A percentile compares a stretch with the other conserved stretches of the same genome.
These are phyloP conservation scores for Phaseolus lunatus DNA, from an alignment of 306 rosid genomes.

Conservation along the genomic window DNA sequence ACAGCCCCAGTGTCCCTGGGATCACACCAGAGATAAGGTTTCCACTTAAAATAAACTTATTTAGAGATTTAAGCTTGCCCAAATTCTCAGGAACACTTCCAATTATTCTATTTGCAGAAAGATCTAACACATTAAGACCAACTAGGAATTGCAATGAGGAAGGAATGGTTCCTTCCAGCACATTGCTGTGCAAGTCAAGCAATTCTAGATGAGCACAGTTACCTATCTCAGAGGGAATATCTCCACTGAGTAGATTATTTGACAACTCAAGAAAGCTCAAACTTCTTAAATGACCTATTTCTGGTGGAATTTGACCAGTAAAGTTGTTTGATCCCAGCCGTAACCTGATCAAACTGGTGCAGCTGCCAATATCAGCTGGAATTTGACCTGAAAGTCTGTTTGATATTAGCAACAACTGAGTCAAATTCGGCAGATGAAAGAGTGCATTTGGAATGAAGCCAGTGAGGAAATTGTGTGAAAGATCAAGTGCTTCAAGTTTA, in stretches of 20 bases:
- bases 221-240: conserved; percentile 78
- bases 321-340: conserved; percentile 87
- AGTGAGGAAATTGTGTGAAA: conserved; percentile 78
- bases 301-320: conserved; percentile 77
- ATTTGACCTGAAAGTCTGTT: conserved; percentile 79
- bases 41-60: conserved; percentile 72
- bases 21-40: conserved; percentile 70
- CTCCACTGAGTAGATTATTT: conserved; percentile 67
- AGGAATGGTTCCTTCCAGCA: conserved; percentile 78
- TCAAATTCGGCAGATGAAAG: conserved; percentile 79
- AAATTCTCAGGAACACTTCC: conserved; percentile 71
- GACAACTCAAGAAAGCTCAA: conserved; percentile 88
- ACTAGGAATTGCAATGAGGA: conserved; percentile 66
- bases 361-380: conserved; percentile 79
- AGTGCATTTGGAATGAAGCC: conserved; percentile 77
- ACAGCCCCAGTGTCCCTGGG: conserved; percentile 74
- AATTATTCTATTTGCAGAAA: conserved; percentile 69
- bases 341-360: conserved; percentile 74
- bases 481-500: conserved; percentile 92
- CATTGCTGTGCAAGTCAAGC: conserved; percentile 87
- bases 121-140: conserved; percentile 78
- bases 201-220: conserved; percentile 80
- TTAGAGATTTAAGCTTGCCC: conserved; percentile 72
- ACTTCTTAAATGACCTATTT: conserved; percentile 66
- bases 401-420: conserved; percentile 84